phyloP scores from a whole-genome alignment of 768 basidiomycete species.

The Suillus decipiens region DNA sequence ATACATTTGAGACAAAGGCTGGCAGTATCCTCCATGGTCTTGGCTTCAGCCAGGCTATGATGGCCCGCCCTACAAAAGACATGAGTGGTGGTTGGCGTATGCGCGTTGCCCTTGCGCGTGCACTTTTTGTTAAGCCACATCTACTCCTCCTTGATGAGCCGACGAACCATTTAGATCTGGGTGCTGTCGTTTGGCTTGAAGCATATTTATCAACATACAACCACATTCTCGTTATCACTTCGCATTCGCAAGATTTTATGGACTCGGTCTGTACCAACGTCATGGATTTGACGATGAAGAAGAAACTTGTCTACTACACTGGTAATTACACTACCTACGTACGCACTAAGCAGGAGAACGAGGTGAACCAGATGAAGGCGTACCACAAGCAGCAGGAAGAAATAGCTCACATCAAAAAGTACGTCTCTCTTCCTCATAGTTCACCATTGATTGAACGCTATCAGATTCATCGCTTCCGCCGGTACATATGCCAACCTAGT shows the following conservation, averaged over 20 bases:
- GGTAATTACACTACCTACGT: conserved; percentile 99
- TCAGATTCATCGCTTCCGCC: conserved; percentile 95
- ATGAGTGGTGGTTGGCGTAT: conserved; percentile 99
- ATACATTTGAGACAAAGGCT: conserved; percentile 94
- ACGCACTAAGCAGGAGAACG: conserved; percentile 94
- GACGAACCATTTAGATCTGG: conserved; percentile 92
- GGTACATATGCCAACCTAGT: conserved; percentile 99
- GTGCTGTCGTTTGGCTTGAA: conserved; percentile 98
- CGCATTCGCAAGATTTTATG: conserved; percentile 99
- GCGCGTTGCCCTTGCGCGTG: conserved; percentile 95
- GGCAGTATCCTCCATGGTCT: conserved; percentile 97
- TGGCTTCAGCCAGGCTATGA: conserved; percentile 88
- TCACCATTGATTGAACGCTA: conserved; percentile 13
- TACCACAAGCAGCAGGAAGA: conserved; percentile 99
- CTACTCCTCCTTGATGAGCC: conserved; percentile 91
- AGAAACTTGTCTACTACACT: conserved; percentile 91
- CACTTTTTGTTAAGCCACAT: conserved; percentile 96
- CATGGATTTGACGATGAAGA: conserved; percentile 92
- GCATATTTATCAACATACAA: conserved; percentile 98
- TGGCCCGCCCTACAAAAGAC: conserved; percentile 95
- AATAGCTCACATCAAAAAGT: conserved; percentile 98
- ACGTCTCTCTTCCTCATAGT: conserved; percentile 24
- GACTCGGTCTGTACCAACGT: conserved; percentile 96
- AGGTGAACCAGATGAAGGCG: conserved; percentile 99
- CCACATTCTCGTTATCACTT: conserved; percentile 96